Conservation (phyloP, 2,329 filamentous ascomycete species). For the Neoarthrinium moseri region DNA sequence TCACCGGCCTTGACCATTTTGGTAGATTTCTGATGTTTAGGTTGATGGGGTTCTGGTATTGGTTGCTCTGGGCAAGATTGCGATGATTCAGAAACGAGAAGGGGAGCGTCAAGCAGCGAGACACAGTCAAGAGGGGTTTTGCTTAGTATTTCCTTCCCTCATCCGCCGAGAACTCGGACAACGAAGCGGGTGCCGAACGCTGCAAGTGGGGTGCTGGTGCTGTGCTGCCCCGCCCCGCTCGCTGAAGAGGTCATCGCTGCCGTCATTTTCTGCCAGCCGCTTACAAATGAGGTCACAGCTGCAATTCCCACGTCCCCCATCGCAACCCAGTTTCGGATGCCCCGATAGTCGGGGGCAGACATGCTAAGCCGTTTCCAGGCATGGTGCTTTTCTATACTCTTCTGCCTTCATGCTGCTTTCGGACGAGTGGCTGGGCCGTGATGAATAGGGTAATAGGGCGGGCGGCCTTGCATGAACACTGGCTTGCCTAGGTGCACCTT, state of each 20-base stretch:
- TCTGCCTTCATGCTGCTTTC: too few species aligned
- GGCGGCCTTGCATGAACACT: too few species aligned
- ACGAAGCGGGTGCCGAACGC: constrained; percentile 2
- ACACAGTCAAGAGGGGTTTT: constrained; percentile 3
- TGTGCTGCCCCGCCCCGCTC: not conserved
- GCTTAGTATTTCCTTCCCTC: constrained; percentile 1
- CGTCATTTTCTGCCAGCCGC: constrained; percentile 5
- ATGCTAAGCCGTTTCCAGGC: too few species aligned
- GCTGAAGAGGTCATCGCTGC: constrained; percentile 7
- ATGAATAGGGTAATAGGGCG: too few species aligned
- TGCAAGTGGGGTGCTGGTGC: too few species aligned
- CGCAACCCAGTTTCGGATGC: too few species aligned
- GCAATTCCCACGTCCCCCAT: not conserved
- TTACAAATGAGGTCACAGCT: constrained; percentile 4
- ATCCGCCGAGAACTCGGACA: constrained; percentile 4
- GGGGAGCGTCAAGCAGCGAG: not conserved
- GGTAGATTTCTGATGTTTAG: constrained; percentile 43
- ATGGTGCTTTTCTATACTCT: too few species aligned
- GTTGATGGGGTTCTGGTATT: constrained; percentile 15
- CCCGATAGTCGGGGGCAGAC: too few species aligned
- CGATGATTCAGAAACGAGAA: not conserved
- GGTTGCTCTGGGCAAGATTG: not conserved
- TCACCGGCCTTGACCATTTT: constrained; percentile 91
- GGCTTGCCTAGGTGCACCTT: too few species aligned
- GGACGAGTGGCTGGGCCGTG: too few species aligned